phyloP scores from a whole-genome alignment of 306 rosid genomes.

The Hylodesmum podocarpum region DNA sequence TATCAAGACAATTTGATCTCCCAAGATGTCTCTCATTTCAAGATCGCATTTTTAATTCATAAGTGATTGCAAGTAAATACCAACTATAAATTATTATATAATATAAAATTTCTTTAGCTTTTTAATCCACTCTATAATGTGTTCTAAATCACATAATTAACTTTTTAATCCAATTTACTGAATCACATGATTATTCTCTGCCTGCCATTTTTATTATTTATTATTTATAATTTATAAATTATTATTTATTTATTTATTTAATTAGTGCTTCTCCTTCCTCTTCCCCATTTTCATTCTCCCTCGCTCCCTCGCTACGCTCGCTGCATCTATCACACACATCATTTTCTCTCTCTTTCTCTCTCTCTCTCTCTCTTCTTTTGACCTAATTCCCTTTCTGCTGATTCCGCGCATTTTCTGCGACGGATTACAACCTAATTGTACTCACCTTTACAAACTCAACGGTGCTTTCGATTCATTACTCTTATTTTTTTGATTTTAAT shows the following conservation, averaged over 20 bases:
- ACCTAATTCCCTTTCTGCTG: conserved; percentile 33
- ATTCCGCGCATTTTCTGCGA: neutral
- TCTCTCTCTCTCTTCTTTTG: conserved; percentile 5
- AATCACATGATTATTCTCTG: conserved; percentile 13
- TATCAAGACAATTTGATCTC: too few relatives aligned
- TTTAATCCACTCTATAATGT: neutral
- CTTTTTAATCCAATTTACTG: neutral
- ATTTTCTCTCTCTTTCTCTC: neutral
- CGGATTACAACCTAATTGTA: conserved; percentile 30
- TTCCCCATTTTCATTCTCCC: conserved; percentile 35
- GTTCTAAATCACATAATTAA: conserved; percentile 2
- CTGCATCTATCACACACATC: neutral
- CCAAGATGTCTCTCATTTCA: too few relatives aligned
- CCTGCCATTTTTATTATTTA: neutral
- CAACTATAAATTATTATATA: too few relatives aligned
- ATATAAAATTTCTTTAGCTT: neutral
- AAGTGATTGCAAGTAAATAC: too few relatives aligned
- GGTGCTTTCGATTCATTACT: neutral
- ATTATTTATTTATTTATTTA: neutral
- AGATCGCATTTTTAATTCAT: too few relatives aligned
- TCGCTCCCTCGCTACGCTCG: neutral
- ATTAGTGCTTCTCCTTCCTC: conserved; percentile 3
- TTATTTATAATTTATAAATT: too few relatives aligned
- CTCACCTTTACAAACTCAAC: conserved; percentile 14
- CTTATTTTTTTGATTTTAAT: neutral